Conservation (phyloP, 768 basidiomycete genomes). For the Lactifluus echinatus region DNA sequence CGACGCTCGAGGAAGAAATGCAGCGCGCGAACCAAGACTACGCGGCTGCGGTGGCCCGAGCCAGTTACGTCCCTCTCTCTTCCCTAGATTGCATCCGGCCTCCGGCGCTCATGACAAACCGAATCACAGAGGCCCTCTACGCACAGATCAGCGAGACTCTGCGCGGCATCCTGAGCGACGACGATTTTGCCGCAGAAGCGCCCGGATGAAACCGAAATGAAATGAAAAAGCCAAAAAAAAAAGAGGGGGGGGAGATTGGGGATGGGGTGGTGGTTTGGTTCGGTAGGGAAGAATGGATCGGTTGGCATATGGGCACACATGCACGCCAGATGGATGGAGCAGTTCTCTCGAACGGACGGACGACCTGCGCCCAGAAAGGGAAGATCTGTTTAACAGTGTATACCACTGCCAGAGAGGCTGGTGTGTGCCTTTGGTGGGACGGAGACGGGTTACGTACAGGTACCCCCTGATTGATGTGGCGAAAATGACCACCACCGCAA, state of each 20-base stretch:
- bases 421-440: too few relatives aligned
- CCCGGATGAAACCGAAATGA: slow-evolving; percentile 9
- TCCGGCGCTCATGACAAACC: neutral
- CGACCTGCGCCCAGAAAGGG: too few relatives aligned
- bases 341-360: too few relatives aligned
- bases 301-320: neutral
- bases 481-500: neutral
- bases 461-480: neutral
- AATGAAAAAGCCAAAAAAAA: neutral
- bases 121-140: slow-evolving; percentile 45
- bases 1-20: slow-evolving; percentile 64
- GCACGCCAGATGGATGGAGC: too few relatives aligned
- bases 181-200: slow-evolving; percentile 32
- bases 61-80: slow-evolving; percentile 38
- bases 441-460: neutral
- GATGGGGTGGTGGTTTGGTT: neutral
- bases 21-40: slow-evolving; percentile 69
- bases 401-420: neutral
- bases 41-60: slow-evolving; percentile 55
- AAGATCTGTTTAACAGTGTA: too few relatives aligned
- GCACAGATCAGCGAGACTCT: slow-evolving; percentile 51
- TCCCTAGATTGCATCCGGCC: neutral
- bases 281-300: neutral
- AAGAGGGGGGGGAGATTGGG: neutral
- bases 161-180: slow-evolving; percentile 46